phyloP scores from a whole-genome alignment of 371 early-diverging fungal species.

The Mucor indicus region DNA sequence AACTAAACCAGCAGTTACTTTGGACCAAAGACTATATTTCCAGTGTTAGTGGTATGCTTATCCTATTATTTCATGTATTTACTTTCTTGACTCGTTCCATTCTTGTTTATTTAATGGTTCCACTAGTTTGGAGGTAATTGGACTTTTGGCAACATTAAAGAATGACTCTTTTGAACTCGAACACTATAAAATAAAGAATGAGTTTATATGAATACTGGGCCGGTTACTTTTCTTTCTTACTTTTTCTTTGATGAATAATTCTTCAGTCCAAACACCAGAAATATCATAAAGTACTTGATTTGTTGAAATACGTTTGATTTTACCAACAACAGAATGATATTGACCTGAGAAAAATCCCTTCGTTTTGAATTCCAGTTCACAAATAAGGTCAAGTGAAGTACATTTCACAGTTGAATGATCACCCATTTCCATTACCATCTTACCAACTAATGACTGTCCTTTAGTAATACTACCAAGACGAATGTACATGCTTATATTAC shows the following conservation, averaged over 20 bases:
- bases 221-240: not conserved
- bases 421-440: constrained; percentile 93
- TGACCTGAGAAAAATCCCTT: no score
- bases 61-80: no score
- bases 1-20: constrained; percentile 66
- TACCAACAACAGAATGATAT: no score
- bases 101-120: constrained; percentile 71
- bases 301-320: constrained; percentile 67
- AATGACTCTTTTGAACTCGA: constrained; percentile 37
- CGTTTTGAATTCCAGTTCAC: constrained; percentile 89
- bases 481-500: constrained; percentile 33
- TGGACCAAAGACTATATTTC: constrained; percentile 65
- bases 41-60: no score
- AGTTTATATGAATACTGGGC: not conserved
- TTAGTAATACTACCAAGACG: no score
- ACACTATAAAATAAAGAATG: not conserved
- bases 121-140: constrained; percentile 36
- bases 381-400: constrained; percentile 69
- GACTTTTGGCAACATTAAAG: constrained; percentile 32
- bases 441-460: constrained; percentile 73
- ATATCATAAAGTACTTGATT: constrained; percentile 76
- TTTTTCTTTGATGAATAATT: constrained; percentile 48
- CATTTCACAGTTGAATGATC: constrained; percentile 80
- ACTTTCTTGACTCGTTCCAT: constrained; percentile 78
- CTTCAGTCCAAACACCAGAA: constrained; percentile 84